Evolutionary conservation across 2,329 filamentous ascomycete species (phyloP).

Genomic region (Elsinoe fawcettii): DNA sequence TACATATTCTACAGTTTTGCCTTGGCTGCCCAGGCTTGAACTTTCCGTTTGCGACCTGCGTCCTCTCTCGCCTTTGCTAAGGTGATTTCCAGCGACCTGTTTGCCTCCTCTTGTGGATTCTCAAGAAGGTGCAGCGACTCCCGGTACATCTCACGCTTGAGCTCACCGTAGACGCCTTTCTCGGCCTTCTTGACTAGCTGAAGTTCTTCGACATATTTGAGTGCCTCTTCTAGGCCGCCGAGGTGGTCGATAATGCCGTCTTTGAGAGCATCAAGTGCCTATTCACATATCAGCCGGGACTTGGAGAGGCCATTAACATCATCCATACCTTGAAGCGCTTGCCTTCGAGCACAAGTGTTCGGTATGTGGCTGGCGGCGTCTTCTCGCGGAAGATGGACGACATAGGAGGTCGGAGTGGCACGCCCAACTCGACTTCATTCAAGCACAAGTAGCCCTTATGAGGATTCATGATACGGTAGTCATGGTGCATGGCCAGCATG

Average conservation of each 20-base stretch:
- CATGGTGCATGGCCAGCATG: conserved; percentile 74
- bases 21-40: conserved; percentile 30
- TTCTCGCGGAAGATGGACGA: conserved; percentile 66
- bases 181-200: conserved; percentile 55
- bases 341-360: conserved; percentile 65
- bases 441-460: conserved; percentile 65
- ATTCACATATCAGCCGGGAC: not conserved
- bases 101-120: conserved; percentile 40
- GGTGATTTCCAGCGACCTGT: conserved; percentile 30
- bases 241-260: conserved; percentile 61
- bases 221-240: conserved; percentile 56
- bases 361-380: conserved; percentile 47
- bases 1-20: conserved; percentile 7
- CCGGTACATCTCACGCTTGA: conserved; percentile 71
- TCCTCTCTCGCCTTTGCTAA: conserved; percentile 31
- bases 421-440: conserved; percentile 75
- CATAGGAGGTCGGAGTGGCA: conserved; percentile 68
- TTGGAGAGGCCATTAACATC: too few species aligned
- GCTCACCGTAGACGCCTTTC: conserved; percentile 58
- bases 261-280: conserved; percentile 54
- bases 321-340: conserved; percentile 50
- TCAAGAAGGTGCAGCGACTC: conserved; percentile 55
- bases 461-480: conserved; percentile 72
- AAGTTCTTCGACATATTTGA: conserved; percentile 53
- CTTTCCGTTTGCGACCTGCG: conserved; percentile 40